phyloP scores from a whole-genome alignment of 805 yeast species.

The Cyberlindnera bimundalis region DNA sequence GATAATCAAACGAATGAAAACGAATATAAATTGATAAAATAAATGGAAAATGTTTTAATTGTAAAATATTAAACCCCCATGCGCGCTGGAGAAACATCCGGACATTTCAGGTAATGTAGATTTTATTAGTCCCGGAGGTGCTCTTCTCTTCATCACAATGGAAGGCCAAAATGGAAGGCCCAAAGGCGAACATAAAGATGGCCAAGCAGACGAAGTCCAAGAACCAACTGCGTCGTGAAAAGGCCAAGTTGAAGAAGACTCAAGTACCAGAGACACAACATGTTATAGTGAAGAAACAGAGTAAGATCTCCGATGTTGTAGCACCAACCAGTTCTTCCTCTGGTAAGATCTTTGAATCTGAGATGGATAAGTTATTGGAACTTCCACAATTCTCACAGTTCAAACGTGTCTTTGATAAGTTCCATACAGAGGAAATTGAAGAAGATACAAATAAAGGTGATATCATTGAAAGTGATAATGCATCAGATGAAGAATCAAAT shows the following conservation, averaged over 20 bases:
- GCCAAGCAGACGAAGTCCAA: conserved; percentile 30
- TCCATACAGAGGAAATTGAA: conserved; percentile 26
- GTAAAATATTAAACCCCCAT: no score
- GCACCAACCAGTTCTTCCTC: not conserved
- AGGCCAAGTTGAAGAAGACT: conserved; percentile 20
- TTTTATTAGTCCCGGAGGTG: no score
- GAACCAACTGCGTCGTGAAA: conserved; percentile 35
- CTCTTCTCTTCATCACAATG: no score
- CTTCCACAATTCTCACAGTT: conserved; percentile 35
- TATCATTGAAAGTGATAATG: conserved; percentile 32
- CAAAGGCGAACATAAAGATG: conserved; percentile 5
- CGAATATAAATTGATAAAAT: no score
- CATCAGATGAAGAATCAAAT: conserved; percentile 8
- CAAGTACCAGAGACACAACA: conserved; percentile 7
- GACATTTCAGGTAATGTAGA: no score
- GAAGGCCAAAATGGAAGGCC: no score
- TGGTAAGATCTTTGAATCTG: conserved; percentile 18
- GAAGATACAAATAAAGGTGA: conserved; percentile 26
- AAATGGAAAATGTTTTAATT: no score
- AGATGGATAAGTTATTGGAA: conserved; percentile 23
- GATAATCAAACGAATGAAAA: no score
- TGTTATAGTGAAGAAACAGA: not conserved
- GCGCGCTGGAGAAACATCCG: no score
- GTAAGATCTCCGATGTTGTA: not conserved
- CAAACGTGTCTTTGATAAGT: conserved; percentile 33